Evolutionary conservation across 768 basidiomycete species (phyloP).

Genomic region (Ramaria rubella): DNA sequence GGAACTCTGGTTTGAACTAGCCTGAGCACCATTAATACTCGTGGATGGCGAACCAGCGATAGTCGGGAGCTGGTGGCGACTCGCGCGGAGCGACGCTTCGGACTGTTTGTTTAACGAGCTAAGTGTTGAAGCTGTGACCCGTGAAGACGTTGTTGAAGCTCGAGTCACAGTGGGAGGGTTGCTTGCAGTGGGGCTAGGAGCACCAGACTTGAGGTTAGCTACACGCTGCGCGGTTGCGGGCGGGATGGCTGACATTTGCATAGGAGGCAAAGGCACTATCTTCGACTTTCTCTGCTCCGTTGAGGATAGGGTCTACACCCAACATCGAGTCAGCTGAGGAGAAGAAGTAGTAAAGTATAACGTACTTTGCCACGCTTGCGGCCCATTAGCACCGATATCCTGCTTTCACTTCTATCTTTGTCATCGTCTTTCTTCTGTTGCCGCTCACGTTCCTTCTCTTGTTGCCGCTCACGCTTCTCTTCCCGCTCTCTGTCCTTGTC

Average conservation of each 20-base stretch:
- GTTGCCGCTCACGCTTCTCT: conserved; percentile 42
- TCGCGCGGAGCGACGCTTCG: conserved; percentile 66
- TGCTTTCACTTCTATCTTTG: conserved; percentile 84
- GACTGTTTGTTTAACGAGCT: conserved; percentile 87
- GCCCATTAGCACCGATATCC: conserved; percentile 82
- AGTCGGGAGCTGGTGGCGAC: conserved; percentile 72
- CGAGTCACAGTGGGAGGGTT: conserved; percentile 35
- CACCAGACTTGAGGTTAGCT: conserved; percentile 64
- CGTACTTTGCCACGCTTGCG: conserved; percentile 87
- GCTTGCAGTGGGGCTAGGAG: conserved; percentile 39
- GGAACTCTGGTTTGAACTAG: conserved; percentile 48
- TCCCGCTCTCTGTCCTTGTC: conserved; percentile 52
- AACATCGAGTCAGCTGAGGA: background rate
- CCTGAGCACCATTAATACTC: conserved; percentile 47
- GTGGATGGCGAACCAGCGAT: conserved; percentile 94
- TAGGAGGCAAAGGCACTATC: conserved; percentile 73
- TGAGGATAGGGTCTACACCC: conserved; percentile 72
- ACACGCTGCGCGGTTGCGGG: conserved; percentile 78
- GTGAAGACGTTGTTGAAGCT: conserved; percentile 42
- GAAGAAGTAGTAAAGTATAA: conserved; percentile 10
- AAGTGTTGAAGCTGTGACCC: conserved; percentile 73
- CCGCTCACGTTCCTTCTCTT: conserved; percentile 40
- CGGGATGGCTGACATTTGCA: conserved; percentile 84
- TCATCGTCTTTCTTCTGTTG: conserved; percentile 62
- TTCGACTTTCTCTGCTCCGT: conserved; percentile 66